Evolutionary conservation across 148 eudicot species (phyloP).

Genomic region (Rhododendron simsii): DNA sequence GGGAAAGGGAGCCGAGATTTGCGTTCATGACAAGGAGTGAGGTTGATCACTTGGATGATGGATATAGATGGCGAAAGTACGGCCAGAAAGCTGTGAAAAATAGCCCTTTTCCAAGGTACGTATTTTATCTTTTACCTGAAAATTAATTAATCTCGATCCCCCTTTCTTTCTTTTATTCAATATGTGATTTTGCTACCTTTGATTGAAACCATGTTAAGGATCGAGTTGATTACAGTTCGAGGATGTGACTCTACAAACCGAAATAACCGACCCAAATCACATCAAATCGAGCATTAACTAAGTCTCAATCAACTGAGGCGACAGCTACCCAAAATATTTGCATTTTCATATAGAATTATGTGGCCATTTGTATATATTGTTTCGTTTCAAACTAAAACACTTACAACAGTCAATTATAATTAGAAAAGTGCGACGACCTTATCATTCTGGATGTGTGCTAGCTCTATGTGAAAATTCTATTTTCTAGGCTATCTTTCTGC

Average conservation of each 20-base stretch:
- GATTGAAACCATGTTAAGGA: not conserved
- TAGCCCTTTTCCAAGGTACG: slow-evolving; percentile 87
- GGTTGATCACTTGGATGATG: slow-evolving; percentile 89
- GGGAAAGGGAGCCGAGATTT: slow-evolving; percentile 65
- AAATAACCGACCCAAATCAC: not conserved
- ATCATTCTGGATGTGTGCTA: not conserved
- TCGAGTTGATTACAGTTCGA: not conserved
- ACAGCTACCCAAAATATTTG: too few species aligned
- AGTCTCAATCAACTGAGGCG: not conserved
- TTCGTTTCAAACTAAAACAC: not conserved
- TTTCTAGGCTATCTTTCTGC: not conserved
- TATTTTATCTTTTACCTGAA: not conserved
- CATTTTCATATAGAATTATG: too few species aligned
- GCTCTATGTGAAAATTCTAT: not conserved
- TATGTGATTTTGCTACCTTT: not conserved
- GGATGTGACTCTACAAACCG: not conserved
- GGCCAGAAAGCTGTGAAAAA: slow-evolving; percentile 96
- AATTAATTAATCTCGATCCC: not conserved
- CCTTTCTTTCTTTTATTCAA: not conserved
- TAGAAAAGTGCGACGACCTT: not conserved
- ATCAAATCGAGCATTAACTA: not conserved
- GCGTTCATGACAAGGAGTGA: slow-evolving; percentile 93
- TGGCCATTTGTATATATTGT: not conserved
- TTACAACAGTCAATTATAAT: too few species aligned
- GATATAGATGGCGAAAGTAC: slow-evolving; percentile 93